Evolutionary conservation across 1,139 yeast genomes (phyloP).

Genomic region (Saccharomyces hybrid): DNA sequence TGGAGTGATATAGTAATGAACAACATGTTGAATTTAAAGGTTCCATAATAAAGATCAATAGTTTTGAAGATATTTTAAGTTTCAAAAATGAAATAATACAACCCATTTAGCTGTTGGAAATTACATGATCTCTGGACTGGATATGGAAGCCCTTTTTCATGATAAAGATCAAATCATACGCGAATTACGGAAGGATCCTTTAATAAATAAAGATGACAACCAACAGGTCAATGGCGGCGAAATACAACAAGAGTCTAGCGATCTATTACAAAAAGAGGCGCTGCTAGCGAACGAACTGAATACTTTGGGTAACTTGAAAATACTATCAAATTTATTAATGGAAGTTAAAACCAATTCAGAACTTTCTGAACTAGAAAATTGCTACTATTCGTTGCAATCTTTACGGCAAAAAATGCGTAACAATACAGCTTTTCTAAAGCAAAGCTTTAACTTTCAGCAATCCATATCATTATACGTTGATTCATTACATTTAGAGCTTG

Average conservation of each 20-base stretch:
- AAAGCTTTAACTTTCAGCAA: slow-evolving; percentile 25
- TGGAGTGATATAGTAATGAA: background rate
- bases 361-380: slow-evolving; percentile 24
- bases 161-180: slow-evolving; percentile 6
- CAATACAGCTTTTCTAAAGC: slow-evolving; percentile 13
- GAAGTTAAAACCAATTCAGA: slow-evolving; percentile 26
- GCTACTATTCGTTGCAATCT: slow-evolving; percentile 25
- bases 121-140: background rate
- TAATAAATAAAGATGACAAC: background rate
- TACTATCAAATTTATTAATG: slow-evolving; percentile 15
- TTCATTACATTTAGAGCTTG: slow-evolving; percentile 20
- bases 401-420: slow-evolving; percentile 19
- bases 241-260: background rate
- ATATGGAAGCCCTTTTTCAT: background rate
- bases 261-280: slow-evolving; percentile 16
- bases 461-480: slow-evolving; percentile 23
- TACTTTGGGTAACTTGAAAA: slow-evolving; percentile 16
- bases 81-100: background rate
- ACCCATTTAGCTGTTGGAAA: background rate
- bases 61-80: background rate
- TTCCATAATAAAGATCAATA: background rate
- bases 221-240: background rate
- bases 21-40: background rate
- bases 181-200: slow-evolving; percentile 19
- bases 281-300: slow-evolving; percentile 17